phyloP scores from a whole-genome alignment of 306 rosid species.

The Amphicarpaea edgeworthii region DNA sequence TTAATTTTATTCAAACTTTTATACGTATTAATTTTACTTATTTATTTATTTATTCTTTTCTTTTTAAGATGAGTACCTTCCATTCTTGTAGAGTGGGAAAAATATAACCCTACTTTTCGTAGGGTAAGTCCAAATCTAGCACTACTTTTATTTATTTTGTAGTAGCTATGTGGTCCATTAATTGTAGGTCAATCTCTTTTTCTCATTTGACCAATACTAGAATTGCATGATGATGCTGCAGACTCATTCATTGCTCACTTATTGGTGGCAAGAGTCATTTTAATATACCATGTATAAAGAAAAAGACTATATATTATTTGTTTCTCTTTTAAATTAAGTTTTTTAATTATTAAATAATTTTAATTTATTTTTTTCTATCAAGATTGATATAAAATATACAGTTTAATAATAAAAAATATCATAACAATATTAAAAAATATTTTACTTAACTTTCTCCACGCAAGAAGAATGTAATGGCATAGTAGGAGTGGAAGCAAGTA shows the following conservation, averaged over 20 bases:
- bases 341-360: neutral
- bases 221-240: conserved; percentile 34
- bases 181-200: conserved; percentile 4
- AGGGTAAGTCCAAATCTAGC: neutral
- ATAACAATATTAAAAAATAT: neutral
- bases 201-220: conserved; percentile 36
- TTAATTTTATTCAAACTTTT: neutral
- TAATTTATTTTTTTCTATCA: neutral
- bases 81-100: neutral
- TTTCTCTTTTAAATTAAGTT: neutral
- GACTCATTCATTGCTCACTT: neutral
- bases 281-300: too few relatives aligned
- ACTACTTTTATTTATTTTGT: conserved; percentile 21
- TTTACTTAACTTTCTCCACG: neutral
- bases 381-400: neutral
- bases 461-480: neutral
- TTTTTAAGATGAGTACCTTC: neutral
- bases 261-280: neutral
- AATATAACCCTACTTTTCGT: neutral
- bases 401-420: neutral
- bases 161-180: conserved; percentile 26
- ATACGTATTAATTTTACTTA: neutral
- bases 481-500: neutral
- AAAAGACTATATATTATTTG: neutral
- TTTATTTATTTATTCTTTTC: neutral